Evolutionary conservation across 768 basidiomycete genomes (phyloP).

Genomic region (Dendrothele bispora): DNA sequence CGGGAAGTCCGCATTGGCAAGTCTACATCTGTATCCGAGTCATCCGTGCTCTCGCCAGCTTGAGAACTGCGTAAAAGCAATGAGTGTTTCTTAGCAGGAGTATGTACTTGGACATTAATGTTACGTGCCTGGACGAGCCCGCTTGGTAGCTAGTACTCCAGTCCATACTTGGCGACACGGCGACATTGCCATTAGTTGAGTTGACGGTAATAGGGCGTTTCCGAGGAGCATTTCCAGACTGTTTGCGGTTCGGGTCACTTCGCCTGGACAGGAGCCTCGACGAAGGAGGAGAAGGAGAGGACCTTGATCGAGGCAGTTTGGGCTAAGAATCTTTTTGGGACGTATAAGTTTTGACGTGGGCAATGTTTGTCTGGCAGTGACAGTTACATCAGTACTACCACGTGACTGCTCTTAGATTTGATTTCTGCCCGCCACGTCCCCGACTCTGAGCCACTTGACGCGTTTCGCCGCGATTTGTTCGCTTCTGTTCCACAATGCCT

Average conservation of each 20-base stretch:
- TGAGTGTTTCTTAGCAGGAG: too few species aligned
- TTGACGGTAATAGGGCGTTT: constrained; percentile 28
- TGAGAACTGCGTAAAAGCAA: constrained; percentile 46
- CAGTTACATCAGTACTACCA: background rate
- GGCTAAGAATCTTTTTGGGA: too few species aligned
- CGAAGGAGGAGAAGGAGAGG: constrained; percentile 74
- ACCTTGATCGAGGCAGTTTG: constrained; percentile 79
- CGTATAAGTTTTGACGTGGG: constrained; percentile 8
- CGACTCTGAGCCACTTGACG: too few species aligned
- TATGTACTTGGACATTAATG: too few species aligned
- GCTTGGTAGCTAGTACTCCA: constrained; percentile 89
- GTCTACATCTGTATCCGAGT: constrained; percentile 60
- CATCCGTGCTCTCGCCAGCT: constrained; percentile 50
- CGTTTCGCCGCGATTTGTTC: background rate
- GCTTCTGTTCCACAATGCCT: background rate
- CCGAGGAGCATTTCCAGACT: constrained; percentile 31
- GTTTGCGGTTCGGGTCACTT: constrained; percentile 44
- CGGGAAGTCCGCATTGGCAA: constrained; percentile 35
- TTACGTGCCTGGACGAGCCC: constrained; percentile 74
- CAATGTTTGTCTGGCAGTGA: background rate
- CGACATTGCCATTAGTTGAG: constrained; percentile 15
- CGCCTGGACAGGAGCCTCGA: constrained; percentile 53
- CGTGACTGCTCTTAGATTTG: background rate
- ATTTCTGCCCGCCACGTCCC: background rate
- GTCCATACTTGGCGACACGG: constrained; percentile 42